Base-by-base conservation (phyloP, 2,329 filamentous ascomycete species). In the Ophiostoma sp. region DNA sequence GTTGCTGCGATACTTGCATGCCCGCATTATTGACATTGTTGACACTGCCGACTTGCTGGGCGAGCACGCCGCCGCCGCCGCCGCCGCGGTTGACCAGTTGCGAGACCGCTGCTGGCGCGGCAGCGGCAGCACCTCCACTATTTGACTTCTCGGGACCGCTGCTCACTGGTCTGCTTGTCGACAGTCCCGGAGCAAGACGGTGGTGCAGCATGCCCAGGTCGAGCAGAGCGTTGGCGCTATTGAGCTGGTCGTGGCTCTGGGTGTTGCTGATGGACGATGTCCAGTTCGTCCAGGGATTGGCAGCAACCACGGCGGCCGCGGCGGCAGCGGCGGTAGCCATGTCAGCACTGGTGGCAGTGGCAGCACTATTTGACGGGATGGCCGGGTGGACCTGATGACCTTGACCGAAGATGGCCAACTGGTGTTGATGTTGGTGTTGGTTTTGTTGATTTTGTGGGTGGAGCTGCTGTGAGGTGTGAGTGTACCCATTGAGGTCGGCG, bases 281-380 rank as follows among this genome's bases (percentile, higher is more conserved):
- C 85, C 85, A 87, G 76, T 86, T 82, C 20, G 84, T 80, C 84
- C 84, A 87, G 0, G 83, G 79, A 72, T 82, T 85, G 8, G 78
- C 79, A 3, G 69, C 36, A 6, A 35, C 62, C 23, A 41, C 69
- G 0, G 62, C 77, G 73, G 66, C 71, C 71, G 54, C 65, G 36
- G 52, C 71, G 76, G 48, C 64, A n/a, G 54, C 65, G 36, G 52
- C 71, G 76, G 48, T 48, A n/a, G 36, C 64, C 33, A 44, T 31
- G 8, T n/a, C 23, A n/a, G 44, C 15, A 31, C 76, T 39, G 31
- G 44, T n/a, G 17, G 20, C 44, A n/a, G 33, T 20, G 4, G 36
- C 41, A 5, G 36, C 3, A 5, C 13, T n/a, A 20, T n/a, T 20
- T 41, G 27, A 17, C n/a, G 31, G 48, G 36, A 20, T 11, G 4